Evolutionary conservation across 148 eudicot genomes (phyloP).

Genomic region (Cornus florida): DNA sequence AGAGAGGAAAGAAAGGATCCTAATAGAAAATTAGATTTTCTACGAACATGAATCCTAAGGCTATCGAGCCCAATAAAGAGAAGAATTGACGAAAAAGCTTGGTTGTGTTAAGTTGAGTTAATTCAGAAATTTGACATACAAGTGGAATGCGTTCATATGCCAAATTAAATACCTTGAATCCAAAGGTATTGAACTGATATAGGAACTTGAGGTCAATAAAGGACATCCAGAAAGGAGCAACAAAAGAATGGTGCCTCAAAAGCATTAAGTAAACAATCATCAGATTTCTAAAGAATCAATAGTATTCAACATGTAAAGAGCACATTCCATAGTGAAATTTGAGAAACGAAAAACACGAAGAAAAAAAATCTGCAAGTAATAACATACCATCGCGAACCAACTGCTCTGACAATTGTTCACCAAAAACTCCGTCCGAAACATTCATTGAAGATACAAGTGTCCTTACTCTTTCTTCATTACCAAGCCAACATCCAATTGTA

Average conservation of each 20-base stretch:
- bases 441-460: slow-evolving; percentile 37
- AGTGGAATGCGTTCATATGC: neutral
- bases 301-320: neutral
- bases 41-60: too few relatives aligned
- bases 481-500: slow-evolving; percentile 80
- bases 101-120: too few relatives aligned
- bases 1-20: too few relatives aligned
- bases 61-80: too few relatives aligned
- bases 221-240: neutral
- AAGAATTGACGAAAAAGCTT: too few relatives aligned
- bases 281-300: neutral
- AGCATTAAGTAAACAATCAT: neutral
- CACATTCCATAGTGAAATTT: neutral
- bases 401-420: slow-evolving; percentile 86
- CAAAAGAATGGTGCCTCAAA: neutral
- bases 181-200: neutral
- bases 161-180: neutral
- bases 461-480: slow-evolving; percentile 67
- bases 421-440: slow-evolving; percentile 40
- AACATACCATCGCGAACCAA: slow-evolving; percentile 83
- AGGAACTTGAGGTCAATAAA: neutral
- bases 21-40: too few relatives aligned
- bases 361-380: neutral
- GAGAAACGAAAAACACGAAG: neutral
- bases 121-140: too few relatives aligned